phyloP scores from a whole-genome alignment of 805 yeast species.

The Sugiyamaella mastotermitis region DNA sequence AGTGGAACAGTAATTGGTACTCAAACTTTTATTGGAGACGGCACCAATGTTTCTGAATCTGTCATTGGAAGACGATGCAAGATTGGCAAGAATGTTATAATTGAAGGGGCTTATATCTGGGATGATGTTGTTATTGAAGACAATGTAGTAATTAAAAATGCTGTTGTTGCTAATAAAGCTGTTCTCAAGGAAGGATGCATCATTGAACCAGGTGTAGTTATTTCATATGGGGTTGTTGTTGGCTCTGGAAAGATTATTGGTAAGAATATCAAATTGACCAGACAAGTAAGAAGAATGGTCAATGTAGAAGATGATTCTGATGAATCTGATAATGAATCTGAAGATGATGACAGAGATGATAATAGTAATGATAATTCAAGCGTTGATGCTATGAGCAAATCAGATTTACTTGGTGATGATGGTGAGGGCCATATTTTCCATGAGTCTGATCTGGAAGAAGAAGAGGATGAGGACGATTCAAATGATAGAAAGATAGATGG shows the following conservation, averaged over 20 bases:
- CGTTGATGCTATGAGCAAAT: neutral
- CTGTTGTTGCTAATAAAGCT: conserved; percentile 67
- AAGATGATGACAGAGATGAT: conserved; percentile 6
- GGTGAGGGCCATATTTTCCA: conserved; percentile 27
- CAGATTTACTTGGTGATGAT: conserved; percentile 35
- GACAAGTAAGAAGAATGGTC: conserved; percentile 10
- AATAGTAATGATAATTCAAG: conserved; percentile 1
- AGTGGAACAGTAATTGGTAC: conserved; percentile 79
- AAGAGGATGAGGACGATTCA: conserved; percentile 16
- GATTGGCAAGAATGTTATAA: conserved; percentile 70
- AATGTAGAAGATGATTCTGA: conserved; percentile 17
- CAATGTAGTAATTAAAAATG: conserved; percentile 47
- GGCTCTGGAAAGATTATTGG: conserved; percentile 48
- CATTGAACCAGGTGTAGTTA: conserved; percentile 64
- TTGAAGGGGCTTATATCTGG: conserved; percentile 81
- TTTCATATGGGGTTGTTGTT: conserved; percentile 70
- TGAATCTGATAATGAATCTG: conserved; percentile 13
- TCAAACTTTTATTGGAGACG: conserved; percentile 69
- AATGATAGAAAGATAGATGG: conserved; percentile 16
- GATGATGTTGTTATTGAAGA: conserved; percentile 72
- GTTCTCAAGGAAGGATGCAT: conserved; percentile 45
- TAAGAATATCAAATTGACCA: conserved; percentile 12
- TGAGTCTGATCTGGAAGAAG: conserved; percentile 15
- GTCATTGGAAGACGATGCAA: conserved; percentile 82
- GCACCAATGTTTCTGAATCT: conserved; percentile 57